phyloP scores from a whole-genome alignment of 768 basidiomycete genomes.

The Kwoniella heveanensis region DNA sequence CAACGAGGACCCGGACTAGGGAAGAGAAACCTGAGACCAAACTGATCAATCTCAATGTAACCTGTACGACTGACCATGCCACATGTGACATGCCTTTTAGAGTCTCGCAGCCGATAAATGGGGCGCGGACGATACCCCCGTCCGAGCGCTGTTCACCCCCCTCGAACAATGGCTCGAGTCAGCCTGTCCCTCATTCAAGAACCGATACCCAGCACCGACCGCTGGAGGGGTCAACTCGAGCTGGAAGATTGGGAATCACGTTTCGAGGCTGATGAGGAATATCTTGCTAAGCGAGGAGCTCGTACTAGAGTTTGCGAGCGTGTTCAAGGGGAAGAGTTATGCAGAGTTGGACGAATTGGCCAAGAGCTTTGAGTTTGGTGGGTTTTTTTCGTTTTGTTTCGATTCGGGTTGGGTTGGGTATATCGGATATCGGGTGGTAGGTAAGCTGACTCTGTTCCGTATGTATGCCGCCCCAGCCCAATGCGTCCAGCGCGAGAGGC shows the following conservation, averaged over 20 bases:
- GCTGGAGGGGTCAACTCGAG: constrained; percentile 46
- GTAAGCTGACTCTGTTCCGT: too few relatives aligned
- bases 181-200: constrained; percentile 59
- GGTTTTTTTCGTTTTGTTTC: too few relatives aligned
- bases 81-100: too few relatives aligned
- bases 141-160: constrained; percentile 67
- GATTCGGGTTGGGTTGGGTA: too few relatives aligned
- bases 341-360: constrained; percentile 72
- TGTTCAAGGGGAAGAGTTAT: constrained; percentile 55
- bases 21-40: too few relatives aligned
- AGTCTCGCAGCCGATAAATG: constrained; percentile 74
- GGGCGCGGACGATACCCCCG: constrained; percentile 67
- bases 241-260: constrained; percentile 44
- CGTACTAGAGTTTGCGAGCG: constrained; percentile 53
- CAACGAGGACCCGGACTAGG: background rate
- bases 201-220: constrained; percentile 56
- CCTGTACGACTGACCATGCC: too few relatives aligned
- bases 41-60: too few relatives aligned
- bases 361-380: constrained; percentile 67
- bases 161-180: constrained; percentile 61
- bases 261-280: constrained; percentile 64
- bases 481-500: constrained; percentile 68
- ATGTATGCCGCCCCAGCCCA: too few relatives aligned
- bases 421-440: too few relatives aligned
- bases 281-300: constrained; percentile 65